Evolutionary conservation across 352 stramenopile genomes (phyloP).

Genomic region (Globisporangium camurandrum): DNA sequence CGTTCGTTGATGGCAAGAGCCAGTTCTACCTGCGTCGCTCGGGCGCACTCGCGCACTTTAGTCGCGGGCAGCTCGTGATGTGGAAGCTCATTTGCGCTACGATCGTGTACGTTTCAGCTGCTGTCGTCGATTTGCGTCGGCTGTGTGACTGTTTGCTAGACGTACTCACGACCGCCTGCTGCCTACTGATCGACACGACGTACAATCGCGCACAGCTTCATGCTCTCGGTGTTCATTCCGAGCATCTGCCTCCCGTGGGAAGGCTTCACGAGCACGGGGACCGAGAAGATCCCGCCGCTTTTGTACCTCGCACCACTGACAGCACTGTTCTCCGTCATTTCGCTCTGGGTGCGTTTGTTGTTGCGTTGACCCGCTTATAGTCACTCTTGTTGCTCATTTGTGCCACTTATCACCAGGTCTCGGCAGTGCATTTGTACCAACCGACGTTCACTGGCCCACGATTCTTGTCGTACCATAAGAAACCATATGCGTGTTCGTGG

Average conservation of each 20-base stretch:
- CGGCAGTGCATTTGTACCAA: slow-evolving; percentile 47
- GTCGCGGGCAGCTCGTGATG: slow-evolving; percentile 38
- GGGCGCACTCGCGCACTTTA: slow-evolving; percentile 37
- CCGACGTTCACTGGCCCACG: slow-evolving; percentile 45
- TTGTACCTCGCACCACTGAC: slow-evolving; percentile 35
- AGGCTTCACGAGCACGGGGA: slow-evolving; percentile 30
- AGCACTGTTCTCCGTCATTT: slow-evolving; percentile 40
- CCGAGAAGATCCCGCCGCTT: slow-evolving; percentile 43
- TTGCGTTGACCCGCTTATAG: neutral
- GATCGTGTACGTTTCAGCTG: slow-evolving; percentile 29
- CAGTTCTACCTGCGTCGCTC: slow-evolving; percentile 41
- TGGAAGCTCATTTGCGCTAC: slow-evolving; percentile 55
- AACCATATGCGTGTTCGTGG: slow-evolving; percentile 44
- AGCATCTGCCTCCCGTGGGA: slow-evolving; percentile 40
- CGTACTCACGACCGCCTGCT: neutral
- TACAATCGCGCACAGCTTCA: slow-evolving; percentile 23
- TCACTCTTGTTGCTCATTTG: neutral
- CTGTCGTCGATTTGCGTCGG: neutral
- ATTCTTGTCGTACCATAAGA: slow-evolving; percentile 46
- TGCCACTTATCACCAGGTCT: slow-evolving; percentile 18
- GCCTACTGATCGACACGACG: neutral
- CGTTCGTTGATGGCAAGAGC: slow-evolving; percentile 63
- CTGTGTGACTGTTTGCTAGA: neutral
- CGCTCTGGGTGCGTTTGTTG: slow-evolving; percentile 33
- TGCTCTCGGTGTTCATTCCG: slow-evolving; percentile 42